Percentiles rank a stretch among this genome's conserved stretches.
These are phyloP conservation scores for Kazachstania bromeliacearum DNA, from an alignment of 805 yeast genomes.

Conservation along the genomic window DNA sequence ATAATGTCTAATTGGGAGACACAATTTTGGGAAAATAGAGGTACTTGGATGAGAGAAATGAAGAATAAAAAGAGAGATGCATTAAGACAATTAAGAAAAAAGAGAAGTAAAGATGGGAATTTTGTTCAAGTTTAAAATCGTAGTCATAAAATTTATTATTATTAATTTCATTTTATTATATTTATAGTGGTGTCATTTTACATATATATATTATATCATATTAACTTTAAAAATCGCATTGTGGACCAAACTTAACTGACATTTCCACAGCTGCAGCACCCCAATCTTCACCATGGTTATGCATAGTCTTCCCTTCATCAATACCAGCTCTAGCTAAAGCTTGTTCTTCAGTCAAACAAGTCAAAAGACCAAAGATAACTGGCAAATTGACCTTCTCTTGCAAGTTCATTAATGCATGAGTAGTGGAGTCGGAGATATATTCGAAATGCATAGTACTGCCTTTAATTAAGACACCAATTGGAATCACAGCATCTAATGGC, in stretches of 20 bases:
- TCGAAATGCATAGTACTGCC: conserved; percentile 98
- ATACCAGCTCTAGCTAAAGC: conserved; percentile 90
- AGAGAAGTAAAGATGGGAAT: conserved; percentile 16
- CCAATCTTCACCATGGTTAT: conserved; percentile 98
- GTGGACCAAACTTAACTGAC: conserved; percentile 42
- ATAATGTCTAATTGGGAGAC: conserved; percentile 48
- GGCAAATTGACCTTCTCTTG: conserved; percentile 66
- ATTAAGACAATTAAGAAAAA: conserved; percentile 45
- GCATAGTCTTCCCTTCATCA: conserved; percentile 52
- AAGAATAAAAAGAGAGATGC: conserved; percentile 70
- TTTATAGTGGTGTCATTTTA: background rate
- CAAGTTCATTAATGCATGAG: conserved; percentile 74
- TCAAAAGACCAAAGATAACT: conserved; percentile 85
- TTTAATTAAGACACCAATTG: conserved; percentile 90
- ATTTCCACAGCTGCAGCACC: conserved; percentile 98
- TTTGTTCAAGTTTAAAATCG: conserved; percentile 4
- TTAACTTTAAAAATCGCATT: conserved; percentile 8
- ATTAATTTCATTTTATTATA: background rate
- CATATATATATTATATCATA: background rate
- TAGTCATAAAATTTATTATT: background rate
- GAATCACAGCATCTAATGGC: conserved; percentile 75
- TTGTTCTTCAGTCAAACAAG: conserved; percentile 90
- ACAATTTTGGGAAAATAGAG: conserved; percentile 78
- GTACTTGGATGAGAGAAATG: conserved; percentile 67
- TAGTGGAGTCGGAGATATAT: conserved; percentile 85